phyloP scores from a whole-genome alignment of 495 filamentous ascomycete species.

The Thermothielavioides terrestris region DNA sequence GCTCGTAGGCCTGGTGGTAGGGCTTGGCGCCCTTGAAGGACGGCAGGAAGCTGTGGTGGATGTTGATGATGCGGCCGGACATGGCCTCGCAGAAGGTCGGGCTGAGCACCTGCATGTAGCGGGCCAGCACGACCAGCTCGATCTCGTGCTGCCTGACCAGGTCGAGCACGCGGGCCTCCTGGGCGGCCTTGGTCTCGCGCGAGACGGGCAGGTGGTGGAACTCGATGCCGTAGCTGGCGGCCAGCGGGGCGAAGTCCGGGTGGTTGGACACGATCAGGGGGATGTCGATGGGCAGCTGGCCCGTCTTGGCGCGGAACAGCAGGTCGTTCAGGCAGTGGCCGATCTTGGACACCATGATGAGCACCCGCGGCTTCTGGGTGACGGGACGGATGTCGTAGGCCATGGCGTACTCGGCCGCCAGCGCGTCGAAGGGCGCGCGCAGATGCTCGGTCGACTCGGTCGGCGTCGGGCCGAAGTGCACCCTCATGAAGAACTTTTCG shows the following conservation, averaged over 20 bases:
- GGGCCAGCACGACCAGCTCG: slow-evolving; percentile 66
- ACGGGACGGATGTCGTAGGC: slow-evolving; percentile 54
- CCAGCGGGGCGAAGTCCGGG: slow-evolving; percentile 57
- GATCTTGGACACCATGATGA: slow-evolving; percentile 78
- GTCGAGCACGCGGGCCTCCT: slow-evolving; percentile 57
- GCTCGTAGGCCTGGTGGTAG: slow-evolving; percentile 70
- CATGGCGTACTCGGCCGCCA: slow-evolving; percentile 50
- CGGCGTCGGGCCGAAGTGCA: slow-evolving; percentile 52
- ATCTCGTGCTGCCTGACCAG: slow-evolving; percentile 53
- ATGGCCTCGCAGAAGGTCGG: slow-evolving; percentile 61
- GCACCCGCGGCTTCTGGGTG: slow-evolving; percentile 54
- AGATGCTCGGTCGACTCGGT: slow-evolving; percentile 35
- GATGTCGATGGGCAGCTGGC: slow-evolving; percentile 58
- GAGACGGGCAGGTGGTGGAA: slow-evolving; percentile 68
- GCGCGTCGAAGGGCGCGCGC: slow-evolving; percentile 43
- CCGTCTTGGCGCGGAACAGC: slow-evolving; percentile 59
- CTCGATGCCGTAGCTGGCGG: slow-evolving; percentile 58
- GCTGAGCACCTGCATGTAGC: slow-evolving; percentile 76
- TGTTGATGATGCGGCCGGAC: slow-evolving; percentile 71
- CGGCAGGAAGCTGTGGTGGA: slow-evolving; percentile 72
- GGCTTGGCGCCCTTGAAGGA: slow-evolving; percentile 75
- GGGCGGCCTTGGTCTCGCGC: slow-evolving; percentile 56
- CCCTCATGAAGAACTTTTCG: slow-evolving; percentile 68
- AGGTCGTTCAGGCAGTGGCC: slow-evolving; percentile 74
- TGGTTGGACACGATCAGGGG: slow-evolving; percentile 67